Percentiles rank a stretch among this genome's conserved stretches.
Evolutionary conservation across 2,329 filamentous ascomycete species (phyloP).

Genomic region (Ophiostoma ips): DNA sequence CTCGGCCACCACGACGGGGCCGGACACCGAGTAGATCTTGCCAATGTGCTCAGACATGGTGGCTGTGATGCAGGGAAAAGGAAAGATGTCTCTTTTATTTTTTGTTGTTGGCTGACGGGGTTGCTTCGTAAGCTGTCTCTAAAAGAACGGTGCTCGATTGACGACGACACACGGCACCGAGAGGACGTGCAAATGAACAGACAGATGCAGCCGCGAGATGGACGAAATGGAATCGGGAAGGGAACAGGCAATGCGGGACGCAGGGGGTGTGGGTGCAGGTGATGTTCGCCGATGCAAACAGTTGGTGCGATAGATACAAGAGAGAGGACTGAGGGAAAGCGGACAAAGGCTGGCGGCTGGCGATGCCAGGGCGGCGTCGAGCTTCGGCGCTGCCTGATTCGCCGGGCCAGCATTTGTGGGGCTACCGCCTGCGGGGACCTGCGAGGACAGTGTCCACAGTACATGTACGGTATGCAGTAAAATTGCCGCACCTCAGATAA

Average conservation of each 20-base stretch:
- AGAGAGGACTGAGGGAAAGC: not conserved
- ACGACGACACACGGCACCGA: not conserved
- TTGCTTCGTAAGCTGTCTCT: not conserved
- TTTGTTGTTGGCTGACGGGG: not conserved
- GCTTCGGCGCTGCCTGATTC: slow-evolving; percentile 11
- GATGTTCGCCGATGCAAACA: not conserved
- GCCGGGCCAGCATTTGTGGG: slow-evolving; percentile 1
- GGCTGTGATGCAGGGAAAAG: not conserved
- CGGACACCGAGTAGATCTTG: slow-evolving; percentile 18
- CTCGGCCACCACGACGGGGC: slow-evolving; percentile 87
- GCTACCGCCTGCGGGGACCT: slow-evolving; percentile 7
- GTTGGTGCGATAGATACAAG: not conserved
- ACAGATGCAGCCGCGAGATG: not conserved
- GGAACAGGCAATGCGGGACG: not conserved
- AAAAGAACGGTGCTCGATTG: not conserved
- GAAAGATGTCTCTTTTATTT: not conserved
- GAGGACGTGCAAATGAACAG: not conserved
- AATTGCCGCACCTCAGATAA: slow-evolving; percentile 11
- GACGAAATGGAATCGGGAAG: not conserved
- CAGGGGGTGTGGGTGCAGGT: not conserved
- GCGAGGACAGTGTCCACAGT: slow-evolving; percentile 6
- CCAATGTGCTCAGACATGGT: slow-evolving; percentile 13
- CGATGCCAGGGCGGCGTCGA: slow-evolving; percentile 7
- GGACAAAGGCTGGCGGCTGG: not conserved
- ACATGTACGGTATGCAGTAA: slow-evolving; percentile 1